Evolutionary conservation across 83 land plant genomes (phyloP), one percentile per base, ranked within the genome.

Genomic region (Isoetes engelmannii): DNA sequence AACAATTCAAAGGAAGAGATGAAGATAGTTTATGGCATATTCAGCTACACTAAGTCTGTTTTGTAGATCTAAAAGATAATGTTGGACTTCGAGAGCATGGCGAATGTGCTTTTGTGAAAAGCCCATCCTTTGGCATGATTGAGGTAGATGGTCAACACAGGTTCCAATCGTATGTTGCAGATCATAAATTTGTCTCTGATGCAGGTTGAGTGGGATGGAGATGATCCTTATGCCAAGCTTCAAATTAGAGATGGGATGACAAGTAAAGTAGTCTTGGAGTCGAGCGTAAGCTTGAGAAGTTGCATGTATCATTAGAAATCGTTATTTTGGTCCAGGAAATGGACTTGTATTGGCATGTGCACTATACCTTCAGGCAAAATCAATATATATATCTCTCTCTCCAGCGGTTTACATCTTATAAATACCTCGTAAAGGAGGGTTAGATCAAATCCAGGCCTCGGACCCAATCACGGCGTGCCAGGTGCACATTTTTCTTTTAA

Each of bases 171-270:
- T 49, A 1, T 51, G 17, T 15, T 57, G 37, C 37, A 28, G 37
- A 28, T 69, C 45, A 60, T 57, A 19, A 21, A 42, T 12, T 57
- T 21, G 46, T 12, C 0, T 70, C 21, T 43, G 42, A 43, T 64
- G 60, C 69, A 73, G 75, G 69, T 73, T 53, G 59, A 64, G 13
- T 73, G 75, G 75, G 75, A 51, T 4, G 1, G 13, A 10, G 4
- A 18, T 4, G 73, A 68, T 45, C 46, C 73, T 15, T 7, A 50
- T 47, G 65, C 60, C 4, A 67, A 56, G 62, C 50, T 74, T 20
- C 77, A 74, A 68, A 74, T 74, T 17, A 21, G 77, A 47, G 77
- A 74, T 74, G 77, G 77, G 17, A 68, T 65, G 20, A 68, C 63
- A 7, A 72, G 73, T 17, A 19, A 10, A 4, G 65, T 74, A 9